Evolutionary conservation across 352 stramenopile species (phyloP).

Genomic region (Phytopythium oedochilum): DNA sequence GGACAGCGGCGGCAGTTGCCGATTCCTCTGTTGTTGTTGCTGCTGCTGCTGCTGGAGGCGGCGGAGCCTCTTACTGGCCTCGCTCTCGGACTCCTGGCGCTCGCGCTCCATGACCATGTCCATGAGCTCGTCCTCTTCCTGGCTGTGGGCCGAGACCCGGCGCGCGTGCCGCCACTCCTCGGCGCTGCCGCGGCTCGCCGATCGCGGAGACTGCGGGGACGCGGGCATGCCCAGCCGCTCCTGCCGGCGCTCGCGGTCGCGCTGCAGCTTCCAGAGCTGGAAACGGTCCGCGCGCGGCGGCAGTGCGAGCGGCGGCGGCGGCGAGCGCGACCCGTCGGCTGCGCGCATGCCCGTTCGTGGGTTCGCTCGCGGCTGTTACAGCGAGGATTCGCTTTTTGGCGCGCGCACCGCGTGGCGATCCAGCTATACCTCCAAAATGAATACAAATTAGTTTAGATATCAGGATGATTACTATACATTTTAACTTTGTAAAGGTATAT

Average conservation of each 20-base stretch:
- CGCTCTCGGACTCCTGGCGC: slow-evolving; percentile 11
- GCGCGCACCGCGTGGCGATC: neutral
- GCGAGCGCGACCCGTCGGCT: neutral
- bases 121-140: slow-evolving; percentile 42
- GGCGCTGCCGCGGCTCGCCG: slow-evolving; percentile 1
- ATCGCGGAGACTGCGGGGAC: neutral
- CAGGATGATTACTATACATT: no score
- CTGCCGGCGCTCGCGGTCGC: slow-evolving; percentile 9
- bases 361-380: neutral
- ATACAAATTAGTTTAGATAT: no score
- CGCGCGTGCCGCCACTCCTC: neutral
- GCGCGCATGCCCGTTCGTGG: neutral
- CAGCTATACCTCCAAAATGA: no score
- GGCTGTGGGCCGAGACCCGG: neutral
- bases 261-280: slow-evolving; percentile 16
- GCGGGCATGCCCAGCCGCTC: slow-evolving; percentile 1
- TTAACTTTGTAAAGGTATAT: no score
- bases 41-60: neutral
- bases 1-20: slow-evolving; percentile 7
- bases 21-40: neutral
- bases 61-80: neutral
- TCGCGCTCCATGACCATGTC: slow-evolving; percentile 31
- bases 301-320: neutral
- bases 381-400: neutral
- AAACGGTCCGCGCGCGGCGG: slow-evolving; percentile 4